phyloP scores from a whole-genome alignment of 352 stramenopile species.

The Phytophthora kernoviae region DNA sequence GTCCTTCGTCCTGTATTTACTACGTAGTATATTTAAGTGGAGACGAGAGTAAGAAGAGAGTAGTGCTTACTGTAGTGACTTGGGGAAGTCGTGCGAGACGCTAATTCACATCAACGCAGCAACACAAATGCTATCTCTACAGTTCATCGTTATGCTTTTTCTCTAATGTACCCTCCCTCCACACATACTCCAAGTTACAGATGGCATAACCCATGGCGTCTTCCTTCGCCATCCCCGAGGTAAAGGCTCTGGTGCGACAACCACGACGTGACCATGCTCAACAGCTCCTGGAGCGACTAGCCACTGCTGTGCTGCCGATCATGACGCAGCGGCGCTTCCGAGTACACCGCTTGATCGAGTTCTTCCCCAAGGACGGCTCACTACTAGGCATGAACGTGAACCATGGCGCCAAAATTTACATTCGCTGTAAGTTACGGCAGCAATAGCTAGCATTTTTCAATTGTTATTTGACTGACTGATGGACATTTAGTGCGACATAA shows the following conservation, averaged over 20 bases:
- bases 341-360: conserved; percentile 64
- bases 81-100: too few species aligned
- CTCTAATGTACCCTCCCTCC: too few species aligned
- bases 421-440: conserved; percentile 46
- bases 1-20: conserved; percentile 15
- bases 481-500: conserved; percentile 22
- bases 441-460: background rate
- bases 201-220: too few species aligned
- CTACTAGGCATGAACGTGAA: conserved; percentile 87
- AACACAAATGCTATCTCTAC: too few species aligned
- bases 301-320: conserved; percentile 59
- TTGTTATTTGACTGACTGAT: background rate
- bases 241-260: conserved; percentile 50
- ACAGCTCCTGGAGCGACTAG: conserved; percentile 55
- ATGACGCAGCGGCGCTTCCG: conserved; percentile 55
- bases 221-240: conserved; percentile 36
- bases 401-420: conserved; percentile 68
- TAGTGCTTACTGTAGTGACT: too few species aligned
- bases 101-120: conserved; percentile 18
- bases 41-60: background rate
- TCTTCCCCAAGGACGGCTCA: conserved; percentile 62
- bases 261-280: conserved; percentile 38
- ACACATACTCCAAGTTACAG: too few species aligned
- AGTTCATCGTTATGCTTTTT: too few species aligned
- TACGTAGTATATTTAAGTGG: conserved; percentile 51